Evolutionary conservation across 2,329 filamentous ascomycete genomes (phyloP).

Genomic region (Chaetothyriales sp.): DNA sequence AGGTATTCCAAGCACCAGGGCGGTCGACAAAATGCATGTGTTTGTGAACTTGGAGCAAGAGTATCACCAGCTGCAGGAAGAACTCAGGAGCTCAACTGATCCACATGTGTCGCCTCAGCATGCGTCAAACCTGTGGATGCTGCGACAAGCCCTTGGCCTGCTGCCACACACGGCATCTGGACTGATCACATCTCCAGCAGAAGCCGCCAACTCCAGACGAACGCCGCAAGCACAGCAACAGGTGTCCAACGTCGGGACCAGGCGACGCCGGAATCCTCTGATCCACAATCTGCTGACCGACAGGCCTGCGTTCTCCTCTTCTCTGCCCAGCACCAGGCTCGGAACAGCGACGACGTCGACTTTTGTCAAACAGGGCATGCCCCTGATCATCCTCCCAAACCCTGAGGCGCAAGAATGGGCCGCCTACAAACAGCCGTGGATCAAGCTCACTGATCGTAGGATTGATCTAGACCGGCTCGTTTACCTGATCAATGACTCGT

Average conservation of each 20-base stretch:
- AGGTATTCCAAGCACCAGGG: slow-evolving; percentile 48
- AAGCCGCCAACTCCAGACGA: slow-evolving; percentile 50
- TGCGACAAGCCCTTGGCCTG: slow-evolving; percentile 54
- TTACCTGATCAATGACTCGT: slow-evolving; percentile 84
- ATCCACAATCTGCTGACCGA: slow-evolving; percentile 95
- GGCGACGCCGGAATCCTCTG: slow-evolving; percentile 60
- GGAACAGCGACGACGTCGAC: slow-evolving; percentile 43
- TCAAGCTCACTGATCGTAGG: slow-evolving; percentile 61
- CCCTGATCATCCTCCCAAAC: slow-evolving; percentile 67
- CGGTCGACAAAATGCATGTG: slow-evolving; percentile 46
- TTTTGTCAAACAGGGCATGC: slow-evolving; percentile 81
- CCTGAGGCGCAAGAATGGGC: slow-evolving; percentile 51
- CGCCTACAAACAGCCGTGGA: slow-evolving; percentile 45
- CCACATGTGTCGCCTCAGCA: slow-evolving; percentile 14
- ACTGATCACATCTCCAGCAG: slow-evolving; percentile 70
- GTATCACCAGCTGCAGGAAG: slow-evolving; percentile 50
- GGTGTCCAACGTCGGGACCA: slow-evolving; percentile 37
- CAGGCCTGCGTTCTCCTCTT: slow-evolving; percentile 83
- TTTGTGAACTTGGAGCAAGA: slow-evolving; percentile 94
- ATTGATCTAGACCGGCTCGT: slow-evolving; percentile 74
- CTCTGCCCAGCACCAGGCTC: slow-evolving; percentile 59
- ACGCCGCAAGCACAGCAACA: slow-evolving; percentile 20
- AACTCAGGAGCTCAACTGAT: slow-evolving; percentile 34
- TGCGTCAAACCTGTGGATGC: slow-evolving; percentile 41
- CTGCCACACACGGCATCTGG: slow-evolving; percentile 75